Conservation (phyloP, 1,284 basidiomycete genomes). For the Papiliotrema flavescens region DNA sequence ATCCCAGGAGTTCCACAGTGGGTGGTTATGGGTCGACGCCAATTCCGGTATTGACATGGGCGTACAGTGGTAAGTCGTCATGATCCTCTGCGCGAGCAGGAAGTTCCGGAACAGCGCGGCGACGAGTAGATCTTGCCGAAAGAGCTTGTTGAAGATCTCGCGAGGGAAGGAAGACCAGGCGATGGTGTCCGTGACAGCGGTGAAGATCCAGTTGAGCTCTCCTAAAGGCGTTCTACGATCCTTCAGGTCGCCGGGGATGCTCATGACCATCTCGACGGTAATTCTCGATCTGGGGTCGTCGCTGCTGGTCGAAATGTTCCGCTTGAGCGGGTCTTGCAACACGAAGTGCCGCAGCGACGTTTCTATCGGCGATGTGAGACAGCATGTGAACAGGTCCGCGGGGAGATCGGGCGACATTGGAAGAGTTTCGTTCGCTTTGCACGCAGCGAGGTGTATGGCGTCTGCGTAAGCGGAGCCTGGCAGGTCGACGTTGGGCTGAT, state of each 20-base stretch:
- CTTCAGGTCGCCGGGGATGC: slow-evolving; percentile 93
- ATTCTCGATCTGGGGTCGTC: slow-evolving; percentile 52
- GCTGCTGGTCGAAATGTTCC: slow-evolving; percentile 60
- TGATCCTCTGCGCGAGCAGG: slow-evolving; percentile 92
- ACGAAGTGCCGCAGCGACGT: slow-evolving; percentile 94
- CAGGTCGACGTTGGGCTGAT: slow-evolving; percentile 50
- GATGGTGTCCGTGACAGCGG: slow-evolving; percentile 96
- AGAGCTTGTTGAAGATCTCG: slow-evolving; percentile 88
- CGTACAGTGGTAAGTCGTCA: slow-evolving; percentile 97
- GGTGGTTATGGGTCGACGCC: slow-evolving; percentile 91
- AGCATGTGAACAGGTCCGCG: slow-evolving; percentile 95
- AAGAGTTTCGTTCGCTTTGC: slow-evolving; percentile 83
- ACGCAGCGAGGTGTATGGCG: slow-evolving; percentile 93
- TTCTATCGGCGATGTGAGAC: slow-evolving; percentile 96
- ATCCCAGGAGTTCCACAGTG: slow-evolving; percentile 97
- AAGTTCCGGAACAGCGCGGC: slow-evolving; percentile 97
- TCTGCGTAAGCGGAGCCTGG: slow-evolving; percentile 70
- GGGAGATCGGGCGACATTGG: slow-evolving; percentile 96
- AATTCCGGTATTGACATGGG: slow-evolving; percentile 90
- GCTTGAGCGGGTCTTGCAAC: slow-evolving; percentile 71
- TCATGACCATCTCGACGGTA: slow-evolving; percentile 87
- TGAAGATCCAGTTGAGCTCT: slow-evolving; percentile 99
- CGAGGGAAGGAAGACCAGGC: slow-evolving; percentile 97
- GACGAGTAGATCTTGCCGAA: slow-evolving; percentile 92
- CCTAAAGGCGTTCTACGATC: slow-evolving; percentile 93